Conservation (phyloP, 257 asterid species). For the Solanum stenotomum region DNA sequence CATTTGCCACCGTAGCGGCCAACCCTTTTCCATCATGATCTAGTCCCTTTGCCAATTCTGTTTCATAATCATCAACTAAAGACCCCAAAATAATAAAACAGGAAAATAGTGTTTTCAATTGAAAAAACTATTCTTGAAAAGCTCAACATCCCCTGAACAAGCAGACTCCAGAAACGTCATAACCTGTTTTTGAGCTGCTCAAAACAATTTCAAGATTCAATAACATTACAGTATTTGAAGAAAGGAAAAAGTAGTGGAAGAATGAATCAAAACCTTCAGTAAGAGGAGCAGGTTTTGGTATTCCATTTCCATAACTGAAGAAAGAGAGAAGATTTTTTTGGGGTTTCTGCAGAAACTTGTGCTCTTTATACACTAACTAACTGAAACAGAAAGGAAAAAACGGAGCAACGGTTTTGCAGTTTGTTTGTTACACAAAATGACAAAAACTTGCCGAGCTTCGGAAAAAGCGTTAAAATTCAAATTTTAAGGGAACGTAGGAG, state of each 20-base stretch:
- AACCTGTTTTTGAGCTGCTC: slow-evolving; percentile 61
- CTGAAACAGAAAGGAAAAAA: background rate
- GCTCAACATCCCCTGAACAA: slow-evolving; percentile 48
- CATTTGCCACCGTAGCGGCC: slow-evolving; percentile 48
- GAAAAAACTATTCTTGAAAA: slow-evolving; percentile 46
- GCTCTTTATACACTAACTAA: background rate
- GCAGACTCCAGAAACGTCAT: slow-evolving; percentile 63
- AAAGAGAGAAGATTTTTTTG: background rate
- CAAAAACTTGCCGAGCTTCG: background rate
- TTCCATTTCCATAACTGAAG: slow-evolving; percentile 22
- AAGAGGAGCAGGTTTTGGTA: slow-evolving; percentile 22
- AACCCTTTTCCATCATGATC: slow-evolving; percentile 80
- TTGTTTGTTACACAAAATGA: background rate
- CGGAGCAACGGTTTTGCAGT: background rate
- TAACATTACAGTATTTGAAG: background rate
- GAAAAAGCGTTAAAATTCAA: too few relatives aligned
- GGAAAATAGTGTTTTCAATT: background rate
- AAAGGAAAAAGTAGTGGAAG: background rate
- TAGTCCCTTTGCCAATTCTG: slow-evolving; percentile 54
- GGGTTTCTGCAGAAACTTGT: background rate
- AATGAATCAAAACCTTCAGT: slow-evolving; percentile 39
- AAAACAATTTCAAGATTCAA: background rate
- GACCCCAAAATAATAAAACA: background rate
- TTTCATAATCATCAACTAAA: background rate
- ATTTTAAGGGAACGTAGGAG: too few relatives aligned